These are phyloP conservation scores for Candida suzukii DNA, from an alignment of 805 yeast species.

Conservation along the genomic window DNA sequence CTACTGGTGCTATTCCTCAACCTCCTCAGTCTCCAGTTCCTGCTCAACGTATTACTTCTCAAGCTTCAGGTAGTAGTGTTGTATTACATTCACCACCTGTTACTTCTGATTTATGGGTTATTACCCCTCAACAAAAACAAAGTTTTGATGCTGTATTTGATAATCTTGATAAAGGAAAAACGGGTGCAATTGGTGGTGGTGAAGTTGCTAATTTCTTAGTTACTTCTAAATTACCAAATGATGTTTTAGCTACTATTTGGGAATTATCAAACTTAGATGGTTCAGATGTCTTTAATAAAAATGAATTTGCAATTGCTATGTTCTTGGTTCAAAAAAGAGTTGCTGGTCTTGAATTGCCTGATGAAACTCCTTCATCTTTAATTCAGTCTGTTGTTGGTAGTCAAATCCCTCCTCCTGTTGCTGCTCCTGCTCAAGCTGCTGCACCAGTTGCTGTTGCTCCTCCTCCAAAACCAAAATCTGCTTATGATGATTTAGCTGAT, in stretches of 20 bases:
- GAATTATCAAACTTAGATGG: conserved; percentile 88
- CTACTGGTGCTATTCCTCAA: conserved; percentile 6
- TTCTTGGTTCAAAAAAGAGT: conserved; percentile 81
- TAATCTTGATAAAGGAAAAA: conserved; percentile 57
- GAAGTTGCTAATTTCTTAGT: conserved; percentile 85
- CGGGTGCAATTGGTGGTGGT: conserved; percentile 62
- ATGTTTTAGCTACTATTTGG: conserved; percentile 85
- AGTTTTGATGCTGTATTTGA: conserved; percentile 80
- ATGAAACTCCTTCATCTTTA: conserved; percentile 63
- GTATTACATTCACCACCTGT: conserved; percentile 9
- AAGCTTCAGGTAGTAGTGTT: conserved; percentile 6
- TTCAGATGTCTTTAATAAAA: conserved; percentile 69
- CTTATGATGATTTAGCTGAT: conserved; percentile 58
- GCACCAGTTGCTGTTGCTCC: conserved; percentile 6
- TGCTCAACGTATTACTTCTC: conserved; percentile 11
- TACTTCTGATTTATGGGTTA: conserved; percentile 48
- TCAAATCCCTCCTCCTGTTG: conserved; percentile 4
- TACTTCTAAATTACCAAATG: conserved; percentile 82
- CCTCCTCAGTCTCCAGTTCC: conserved; percentile 9
- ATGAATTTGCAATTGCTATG: conserved; percentile 91
- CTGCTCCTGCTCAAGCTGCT: conserved; percentile 9
- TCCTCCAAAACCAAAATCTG: conserved; percentile 10
- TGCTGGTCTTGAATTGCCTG: conserved; percentile 71
- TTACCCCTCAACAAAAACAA: conserved; percentile 59
- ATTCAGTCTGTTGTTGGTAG: conserved; percentile 22